A percentile compares a stretch with the other conserved stretches of the same genome.
Evolutionary conservation across 108 stramenopile species (phyloP).

Genomic region (Nitzschia sp.): DNA sequence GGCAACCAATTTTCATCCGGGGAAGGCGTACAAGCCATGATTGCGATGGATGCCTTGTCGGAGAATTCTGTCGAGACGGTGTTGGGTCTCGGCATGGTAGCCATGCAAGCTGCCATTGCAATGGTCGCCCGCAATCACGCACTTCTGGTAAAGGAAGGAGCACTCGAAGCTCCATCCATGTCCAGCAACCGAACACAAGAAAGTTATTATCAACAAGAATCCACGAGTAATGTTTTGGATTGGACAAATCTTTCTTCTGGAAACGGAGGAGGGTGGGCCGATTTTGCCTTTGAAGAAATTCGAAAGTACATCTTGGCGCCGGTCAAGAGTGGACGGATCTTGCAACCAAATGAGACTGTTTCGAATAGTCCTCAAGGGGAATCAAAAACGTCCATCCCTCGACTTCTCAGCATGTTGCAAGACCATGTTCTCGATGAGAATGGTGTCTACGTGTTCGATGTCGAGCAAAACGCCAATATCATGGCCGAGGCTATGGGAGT

Average conservation of each 20-base stretch:
- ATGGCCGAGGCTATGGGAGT: slow-evolving; percentile 23
- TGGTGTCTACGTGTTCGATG: slow-evolving; percentile 30
- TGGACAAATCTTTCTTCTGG: slow-evolving; percentile 20
- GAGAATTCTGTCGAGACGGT: slow-evolving; percentile 24
- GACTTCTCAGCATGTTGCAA: slow-evolving; percentile 1
- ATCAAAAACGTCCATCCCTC: not conserved
- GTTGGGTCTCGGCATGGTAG: slow-evolving; percentile 14
- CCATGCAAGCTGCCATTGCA: slow-evolving; percentile 4
- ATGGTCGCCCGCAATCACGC: slow-evolving; percentile 26
- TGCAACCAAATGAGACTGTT: not conserved
- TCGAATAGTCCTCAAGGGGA: not conserved
- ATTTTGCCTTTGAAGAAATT: slow-evolving; percentile 20
- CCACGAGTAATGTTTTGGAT: slow-evolving; percentile 6
- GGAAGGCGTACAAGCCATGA: not conserved
- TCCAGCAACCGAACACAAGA: not conserved
- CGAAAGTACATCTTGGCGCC: slow-evolving; percentile 14
- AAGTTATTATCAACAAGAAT: not conserved
- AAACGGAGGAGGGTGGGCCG: slow-evolving; percentile 15
- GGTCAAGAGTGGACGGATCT: not conserved
- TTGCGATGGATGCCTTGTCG: not conserved
- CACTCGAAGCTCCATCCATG: not conserved
- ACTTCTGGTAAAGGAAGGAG: not conserved
- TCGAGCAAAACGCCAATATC: slow-evolving; percentile 12
- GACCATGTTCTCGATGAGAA: slow-evolving; percentile 32
- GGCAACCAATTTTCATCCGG: not conserved